Base-by-base conservation (phyloP, 2,329 filamentous ascomycete genomes). In the Xylariaceae sp. region DNA sequence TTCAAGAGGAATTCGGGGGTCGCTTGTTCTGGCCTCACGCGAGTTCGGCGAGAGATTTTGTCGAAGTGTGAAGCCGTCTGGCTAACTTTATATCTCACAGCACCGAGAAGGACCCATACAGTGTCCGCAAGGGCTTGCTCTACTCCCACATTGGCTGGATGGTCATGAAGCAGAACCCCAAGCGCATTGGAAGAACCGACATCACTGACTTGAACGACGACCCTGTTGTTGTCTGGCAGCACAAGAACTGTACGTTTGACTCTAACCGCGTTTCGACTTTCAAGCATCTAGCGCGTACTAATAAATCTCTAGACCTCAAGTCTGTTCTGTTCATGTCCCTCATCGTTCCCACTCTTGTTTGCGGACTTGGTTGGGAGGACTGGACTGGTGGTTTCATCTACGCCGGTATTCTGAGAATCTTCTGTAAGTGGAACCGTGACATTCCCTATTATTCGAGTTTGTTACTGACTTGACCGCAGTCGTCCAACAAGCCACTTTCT, bases 161-260 rank as follows among this genome's bases (percentile, higher is more conserved):
- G 77, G 72, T 80, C 64, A 80, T 80, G 77, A 80, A 79, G 74
- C 78, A 80, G 71, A 79, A 80, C 73, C 78, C 77, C 62, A 80
- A 80, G 75, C 74, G 77, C 11, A 77, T 79, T 55, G 78, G 78
- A 70, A 76, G 78, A 59, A 79, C 76, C 60, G 78, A 80, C 64
- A 80, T 80, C 65, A 75, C 76, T 62, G 78, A 80, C 61, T 66
- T 80, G 58, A 80, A 80, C 71, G 78, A 80, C 53, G 78, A 80
- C 66, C 72, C 76, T 41, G 73, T 80, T 48, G 78, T 80, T 57
- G 74, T 78, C 60, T 80, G 73, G 73, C 78, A 80, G 64, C 78
- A 80, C 72, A 75, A 71, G 51, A 67, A 80, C 73, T 80, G 62
- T 64, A 60, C 51, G 54, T 37, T 48, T 18, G 2, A 8, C 50